Conservation (phyloP, 2,329 filamentous ascomycete species). For the Paecilomyces fulvus region DNA sequence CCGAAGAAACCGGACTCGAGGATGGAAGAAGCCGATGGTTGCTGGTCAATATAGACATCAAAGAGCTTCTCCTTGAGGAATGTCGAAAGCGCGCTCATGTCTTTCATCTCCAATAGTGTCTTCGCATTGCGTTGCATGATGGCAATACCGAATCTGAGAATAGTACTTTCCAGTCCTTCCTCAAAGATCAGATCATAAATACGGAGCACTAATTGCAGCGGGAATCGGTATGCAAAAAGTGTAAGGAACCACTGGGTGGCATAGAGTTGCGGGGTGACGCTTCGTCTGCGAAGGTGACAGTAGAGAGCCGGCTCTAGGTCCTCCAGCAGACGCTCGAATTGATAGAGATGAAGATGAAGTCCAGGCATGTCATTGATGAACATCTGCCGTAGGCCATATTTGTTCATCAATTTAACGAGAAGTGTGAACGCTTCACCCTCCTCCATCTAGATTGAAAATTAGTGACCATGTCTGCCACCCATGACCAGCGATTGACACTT, state of each 20-base stretch:
- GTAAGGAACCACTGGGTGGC: constrained; percentile 99
- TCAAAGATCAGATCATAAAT: constrained; percentile 95
- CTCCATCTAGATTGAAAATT: constrained; percentile 58
- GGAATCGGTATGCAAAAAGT: constrained; percentile 96
- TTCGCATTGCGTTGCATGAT: constrained; percentile 91
- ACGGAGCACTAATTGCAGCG: constrained; percentile 86
- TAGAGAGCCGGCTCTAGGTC: constrained; percentile 90
- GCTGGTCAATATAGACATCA: constrained; percentile 92
- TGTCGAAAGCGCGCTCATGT: constrained; percentile 80
- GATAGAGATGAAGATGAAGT: constrained; percentile 83
- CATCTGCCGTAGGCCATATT: constrained; percentile 84
- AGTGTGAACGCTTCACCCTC: constrained; percentile 95
- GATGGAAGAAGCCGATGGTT: constrained; percentile 84
- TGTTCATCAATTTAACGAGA: constrained; percentile 89
- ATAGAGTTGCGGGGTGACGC: constrained; percentile 85
- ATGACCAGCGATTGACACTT: constrained; percentile 26
- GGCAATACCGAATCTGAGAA: constrained; percentile 88
- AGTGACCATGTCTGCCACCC: constrained; percentile 5
- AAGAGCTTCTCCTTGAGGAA: constrained; percentile 93
- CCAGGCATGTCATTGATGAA: constrained; percentile 96
- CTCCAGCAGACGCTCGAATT: constrained; percentile 89
- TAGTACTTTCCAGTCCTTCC: constrained; percentile 78
- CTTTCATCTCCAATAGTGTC: constrained; percentile 70
- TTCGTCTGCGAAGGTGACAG: constrained; percentile 80
- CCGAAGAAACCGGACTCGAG: constrained; percentile 97